Conservation (phyloP, 2,329 filamentous ascomycete genomes). For the Aspergillus sp. region DNA sequence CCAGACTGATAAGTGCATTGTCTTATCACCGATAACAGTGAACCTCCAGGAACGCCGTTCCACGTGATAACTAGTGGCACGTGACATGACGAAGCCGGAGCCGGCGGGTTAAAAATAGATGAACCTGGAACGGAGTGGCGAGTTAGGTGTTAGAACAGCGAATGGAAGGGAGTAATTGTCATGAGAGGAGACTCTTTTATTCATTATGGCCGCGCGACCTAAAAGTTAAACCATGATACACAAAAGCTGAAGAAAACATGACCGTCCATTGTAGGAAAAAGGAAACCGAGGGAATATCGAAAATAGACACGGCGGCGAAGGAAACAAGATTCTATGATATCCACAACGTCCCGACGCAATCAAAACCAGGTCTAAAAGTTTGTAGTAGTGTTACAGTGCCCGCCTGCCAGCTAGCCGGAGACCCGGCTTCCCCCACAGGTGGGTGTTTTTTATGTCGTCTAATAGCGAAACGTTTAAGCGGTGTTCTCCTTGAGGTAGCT, state of each 20-base stretch:
- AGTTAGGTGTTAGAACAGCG: neutral
- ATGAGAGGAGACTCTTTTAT: conserved; percentile 27
- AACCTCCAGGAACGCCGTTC: neutral
- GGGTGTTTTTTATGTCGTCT: conserved; percentile 10
- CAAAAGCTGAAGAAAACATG: conserved; percentile 20
- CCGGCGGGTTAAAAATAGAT: neutral
- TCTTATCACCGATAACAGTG: neutral
- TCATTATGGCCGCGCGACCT: conserved; percentile 25
- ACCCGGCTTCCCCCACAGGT: conserved; percentile 2
- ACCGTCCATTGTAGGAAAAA: conserved; percentile 8
- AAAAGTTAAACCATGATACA: conserved; percentile 24
- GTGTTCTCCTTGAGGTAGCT: conserved; percentile 42
- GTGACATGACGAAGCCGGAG: neutral
- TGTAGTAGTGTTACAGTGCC: conserved; percentile 40
- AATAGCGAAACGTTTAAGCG: conserved; percentile 28
- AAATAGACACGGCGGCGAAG: conserved; percentile 17
- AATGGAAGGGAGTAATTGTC: conserved; percentile 6
- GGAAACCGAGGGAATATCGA: conserved; percentile 12
- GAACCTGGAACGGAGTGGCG: neutral
- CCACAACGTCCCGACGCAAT: conserved; percentile 22
- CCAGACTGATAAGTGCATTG: neutral
- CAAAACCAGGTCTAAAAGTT: conserved; percentile 37
- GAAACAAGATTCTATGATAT: conserved; percentile 27
- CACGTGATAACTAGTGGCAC: neutral
- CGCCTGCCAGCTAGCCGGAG: conserved; percentile 22